These are phyloP conservation scores for Solanum paucissectum DNA, from an alignment of 257 asterid genomes.

Conservation along the genomic window DNA sequence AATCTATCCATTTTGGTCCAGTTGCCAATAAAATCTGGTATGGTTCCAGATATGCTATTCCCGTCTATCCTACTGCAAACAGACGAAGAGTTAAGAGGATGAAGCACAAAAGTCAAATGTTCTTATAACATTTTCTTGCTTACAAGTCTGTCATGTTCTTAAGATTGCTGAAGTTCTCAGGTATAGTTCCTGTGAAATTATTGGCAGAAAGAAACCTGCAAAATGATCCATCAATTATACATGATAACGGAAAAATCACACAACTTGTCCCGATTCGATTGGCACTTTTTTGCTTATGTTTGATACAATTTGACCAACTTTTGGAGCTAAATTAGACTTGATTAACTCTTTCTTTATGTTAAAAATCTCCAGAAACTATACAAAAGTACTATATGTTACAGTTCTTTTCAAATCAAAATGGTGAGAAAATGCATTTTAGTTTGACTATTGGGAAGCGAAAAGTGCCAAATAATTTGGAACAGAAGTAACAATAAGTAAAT, in stretches of 20 bases:
- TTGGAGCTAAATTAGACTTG: background rate
- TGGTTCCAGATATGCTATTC: constrained; percentile 48
- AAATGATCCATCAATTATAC: background rate
- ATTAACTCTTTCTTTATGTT: background rate
- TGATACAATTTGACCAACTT: background rate
- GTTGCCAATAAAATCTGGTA: constrained; percentile 68
- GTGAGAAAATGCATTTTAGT: background rate
- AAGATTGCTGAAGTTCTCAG: constrained; percentile 38
- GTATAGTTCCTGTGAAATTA: constrained; percentile 69
- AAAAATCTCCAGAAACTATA: background rate
- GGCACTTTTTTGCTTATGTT: background rate
- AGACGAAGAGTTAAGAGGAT: background rate
- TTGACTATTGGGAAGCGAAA: background rate
- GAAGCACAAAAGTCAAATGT: background rate
- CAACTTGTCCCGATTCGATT: background rate
- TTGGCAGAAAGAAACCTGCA: constrained; percentile 79
- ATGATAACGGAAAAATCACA: background rate
- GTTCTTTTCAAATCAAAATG: background rate
- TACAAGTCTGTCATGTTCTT: constrained; percentile 75
- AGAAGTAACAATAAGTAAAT: background rate
- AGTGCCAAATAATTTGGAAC: background rate
- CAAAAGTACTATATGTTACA: background rate
- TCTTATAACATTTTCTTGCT: constrained; percentile 20
- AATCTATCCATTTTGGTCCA: constrained; percentile 48
- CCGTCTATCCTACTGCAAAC: constrained; percentile 87